Evolutionary conservation across 768 basidiomycete genomes (phyloP).

Genomic region (Rhizopogon vinicolor): DNA sequence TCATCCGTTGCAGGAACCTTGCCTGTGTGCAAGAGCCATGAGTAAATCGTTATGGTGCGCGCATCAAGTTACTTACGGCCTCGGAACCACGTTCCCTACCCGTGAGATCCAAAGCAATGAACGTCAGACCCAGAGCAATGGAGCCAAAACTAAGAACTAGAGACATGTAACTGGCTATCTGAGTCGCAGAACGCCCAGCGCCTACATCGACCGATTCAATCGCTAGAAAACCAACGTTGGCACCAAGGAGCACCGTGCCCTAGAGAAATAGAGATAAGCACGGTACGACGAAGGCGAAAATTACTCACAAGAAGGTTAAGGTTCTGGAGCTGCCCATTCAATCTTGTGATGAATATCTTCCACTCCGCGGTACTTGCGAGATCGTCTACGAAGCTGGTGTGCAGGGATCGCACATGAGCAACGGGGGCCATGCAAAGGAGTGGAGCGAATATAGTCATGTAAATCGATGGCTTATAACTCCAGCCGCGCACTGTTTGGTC

Average conservation of each 20-base stretch:
- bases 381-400: slow-evolving; percentile 42
- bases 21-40: not conserved
- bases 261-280: slow-evolving; percentile 11
- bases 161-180: slow-evolving; percentile 39
- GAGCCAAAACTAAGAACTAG: slow-evolving; percentile 32
- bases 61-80: slow-evolving; percentile 6
- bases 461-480: slow-evolving; percentile 20
- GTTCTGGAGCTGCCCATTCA: slow-evolving; percentile 45
- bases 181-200: slow-evolving; percentile 22
- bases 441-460: slow-evolving; percentile 33
- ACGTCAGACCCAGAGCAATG: slow-evolving; percentile 31
- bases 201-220: slow-evolving; percentile 37
- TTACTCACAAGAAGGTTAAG: slow-evolving; percentile 43
- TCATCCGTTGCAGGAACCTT: slow-evolving; percentile 12
- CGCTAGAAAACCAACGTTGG: slow-evolving; percentile 51
- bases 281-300: not conserved
- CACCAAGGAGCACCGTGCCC: slow-evolving; percentile 48
- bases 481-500: slow-evolving; percentile 34
- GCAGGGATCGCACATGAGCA: slow-evolving; percentile 37
- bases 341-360: slow-evolving; percentile 35
- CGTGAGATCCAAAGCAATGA: slow-evolving; percentile 34
- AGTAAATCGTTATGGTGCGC: not conserved
- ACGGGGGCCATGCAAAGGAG: slow-evolving; percentile 45
- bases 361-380: slow-evolving; percentile 37
- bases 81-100: slow-evolving; percentile 12